Base-by-base conservation (phyloP, 805 yeast genomes). In the Saccharomycopsis amapae region DNA sequence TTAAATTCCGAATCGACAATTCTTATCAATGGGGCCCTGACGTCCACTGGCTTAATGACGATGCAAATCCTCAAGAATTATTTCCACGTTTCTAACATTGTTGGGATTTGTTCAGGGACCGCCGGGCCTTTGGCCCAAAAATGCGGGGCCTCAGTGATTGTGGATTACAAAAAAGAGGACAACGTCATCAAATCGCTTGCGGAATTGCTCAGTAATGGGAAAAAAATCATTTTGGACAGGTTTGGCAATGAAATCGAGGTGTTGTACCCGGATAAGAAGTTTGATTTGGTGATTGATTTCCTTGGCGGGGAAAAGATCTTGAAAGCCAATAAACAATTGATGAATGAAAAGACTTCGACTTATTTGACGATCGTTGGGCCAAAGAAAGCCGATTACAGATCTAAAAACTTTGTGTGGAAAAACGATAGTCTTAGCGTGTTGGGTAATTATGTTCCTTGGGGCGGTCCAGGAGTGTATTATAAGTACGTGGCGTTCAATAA, bases 11-110 rank as follows among this genome's bases (percentile, higher is more conserved):
- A 66, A 7, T 62, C 76, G 1, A 73, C 71, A 46, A 73, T 85
- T 2, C 66, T 85, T 38, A 67, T 87, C 35, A 69, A 84, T 50
- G 96, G 96, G 44, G 94, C 84, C 15, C 79, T 85, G 2, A 76
- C 94, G 1, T 68, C 79, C n/a, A 85, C 83, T 7, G 95, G 93
- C 1, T 61, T 76, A 49, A 71, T 68, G 62, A 71, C 73, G 3
- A 67, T 78, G 28, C 88, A 81, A 58, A 55, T 85, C 23, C 72
- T 80, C 17, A 80, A 75, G 58, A 56, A 69, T 20, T 61, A 66
- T 51, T 75, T 67, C 53, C 65, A 71, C n/a, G 74, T 78, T 9
- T 62, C 64, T 35, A 69, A 69, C 38, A 68, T 86, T n/a, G 77
- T 76, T 0, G 75, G 73, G 1, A 69, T 79, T 2, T 72, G 81